Percentiles rank a stretch among this genome's conserved stretches.
These are phyloP conservation scores for Sabuloglossum arenarium DNA, from an alignment of 495 filamentous ascomycete genomes.

Conservation along the genomic window DNA sequence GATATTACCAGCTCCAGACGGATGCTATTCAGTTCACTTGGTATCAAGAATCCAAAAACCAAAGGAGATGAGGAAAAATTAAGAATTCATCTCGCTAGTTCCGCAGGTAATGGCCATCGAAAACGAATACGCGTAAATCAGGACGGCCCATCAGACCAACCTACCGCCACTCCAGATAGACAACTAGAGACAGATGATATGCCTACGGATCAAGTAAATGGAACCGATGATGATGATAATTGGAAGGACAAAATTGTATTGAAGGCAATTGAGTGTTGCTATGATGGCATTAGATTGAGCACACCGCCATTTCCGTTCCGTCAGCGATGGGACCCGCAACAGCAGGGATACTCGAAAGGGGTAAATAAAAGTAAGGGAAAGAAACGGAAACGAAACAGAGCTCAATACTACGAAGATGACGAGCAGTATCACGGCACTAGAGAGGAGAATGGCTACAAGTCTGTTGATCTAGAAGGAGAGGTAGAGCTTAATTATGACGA, in stretches of 20 bases:
- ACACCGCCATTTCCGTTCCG: conserved; percentile 78
- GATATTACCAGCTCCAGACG: conserved; percentile 45
- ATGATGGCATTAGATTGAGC: conserved; percentile 49
- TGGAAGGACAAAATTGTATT: conserved; percentile 60
- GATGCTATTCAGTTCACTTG: conserved; percentile 53
- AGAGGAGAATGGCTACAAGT: conserved; percentile 8
- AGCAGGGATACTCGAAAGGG: conserved; percentile 26
- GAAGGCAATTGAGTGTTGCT: conserved; percentile 64
- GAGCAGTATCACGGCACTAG: conserved; percentile 16
- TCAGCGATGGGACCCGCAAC: conserved; percentile 70
- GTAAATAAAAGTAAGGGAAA: conserved; percentile 35
- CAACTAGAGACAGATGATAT: not conserved
- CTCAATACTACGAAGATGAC: conserved; percentile 10
- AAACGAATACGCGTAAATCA: not conserved
- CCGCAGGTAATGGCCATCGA: not conserved
- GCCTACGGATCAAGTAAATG: conserved; percentile 3
- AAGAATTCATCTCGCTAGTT: conserved; percentile 14
- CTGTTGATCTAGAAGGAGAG: conserved; percentile 6
- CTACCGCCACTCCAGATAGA: not conserved
- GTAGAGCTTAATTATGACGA: conserved; percentile 30
- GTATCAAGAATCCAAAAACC: conserved; percentile 41
- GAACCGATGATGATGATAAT: conserved; percentile 18
- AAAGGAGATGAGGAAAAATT: conserved; percentile 44
- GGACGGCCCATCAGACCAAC: not conserved
- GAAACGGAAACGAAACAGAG: conserved; percentile 27